Conservation (phyloP, 768 basidiomycete genomes). For the Psilocybe cyanescens region DNA sequence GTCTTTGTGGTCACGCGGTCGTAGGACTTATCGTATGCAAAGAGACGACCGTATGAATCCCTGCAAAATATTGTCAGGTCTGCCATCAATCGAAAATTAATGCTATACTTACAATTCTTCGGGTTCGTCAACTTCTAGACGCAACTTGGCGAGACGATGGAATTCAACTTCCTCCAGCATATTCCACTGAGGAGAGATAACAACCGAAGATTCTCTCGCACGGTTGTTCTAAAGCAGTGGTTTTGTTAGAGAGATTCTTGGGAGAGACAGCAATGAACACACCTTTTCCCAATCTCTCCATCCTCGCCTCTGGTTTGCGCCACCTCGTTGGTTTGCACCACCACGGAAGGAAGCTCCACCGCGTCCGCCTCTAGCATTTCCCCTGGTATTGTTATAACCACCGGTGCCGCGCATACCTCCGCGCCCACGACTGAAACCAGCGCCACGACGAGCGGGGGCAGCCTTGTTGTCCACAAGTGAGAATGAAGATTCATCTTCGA, state of each 20-base stretch:
- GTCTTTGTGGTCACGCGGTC: slow-evolving; percentile 95
- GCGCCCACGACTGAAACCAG: slow-evolving; percentile 62
- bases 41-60: slow-evolving; percentile 87
- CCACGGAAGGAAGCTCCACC: slow-evolving; percentile 49
- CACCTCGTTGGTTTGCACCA: slow-evolving; percentile 51
- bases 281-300: slow-evolving; percentile 98
- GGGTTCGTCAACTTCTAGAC: slow-evolving; percentile 92
- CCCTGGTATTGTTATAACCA: slow-evolving; percentile 42
- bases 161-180: slow-evolving; percentile 98
- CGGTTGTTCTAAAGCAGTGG: slow-evolving; percentile 65
- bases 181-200: slow-evolving; percentile 90
- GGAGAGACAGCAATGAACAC: slow-evolving; percentile 15
- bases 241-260: not conserved
- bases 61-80: slow-evolving; percentile 39
- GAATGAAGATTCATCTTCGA: slow-evolving; percentile 97
- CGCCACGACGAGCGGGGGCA: slow-evolving; percentile 71
- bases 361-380: slow-evolving; percentile 48
- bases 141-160: slow-evolving; percentile 86
- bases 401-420: slow-evolving; percentile 51
- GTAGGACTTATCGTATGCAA: slow-evolving; percentile 91
- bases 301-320: slow-evolving; percentile 55
- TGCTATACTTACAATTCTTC: slow-evolving; percentile 74
- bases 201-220: slow-evolving; percentile 90
- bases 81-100: slow-evolving; percentile 10
- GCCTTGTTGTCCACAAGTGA: slow-evolving; percentile 93